Evolutionary conservation across 495 filamentous ascomycete genomes (phyloP), one percentile per base, ranked within the genome.

Genomic region (Xylaria curta): DNA sequence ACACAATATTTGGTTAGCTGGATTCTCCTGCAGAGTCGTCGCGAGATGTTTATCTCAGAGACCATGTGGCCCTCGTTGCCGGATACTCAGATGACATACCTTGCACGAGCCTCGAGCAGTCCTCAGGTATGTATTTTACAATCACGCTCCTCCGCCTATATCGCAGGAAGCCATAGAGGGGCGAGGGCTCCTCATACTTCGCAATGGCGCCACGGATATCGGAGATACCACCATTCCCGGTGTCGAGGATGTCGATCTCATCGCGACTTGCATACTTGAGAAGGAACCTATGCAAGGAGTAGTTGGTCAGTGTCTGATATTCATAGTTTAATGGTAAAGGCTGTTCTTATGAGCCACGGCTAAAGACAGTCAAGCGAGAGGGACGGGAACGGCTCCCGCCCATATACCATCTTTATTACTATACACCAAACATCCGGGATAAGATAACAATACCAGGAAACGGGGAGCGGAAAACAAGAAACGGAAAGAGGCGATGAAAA

Each of bases 61-160:
- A 54, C 72, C 46, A 19, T 56, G 68, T n/a, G 38, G 63, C 68
- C 66, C 69, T 71, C 46, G 24, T 68, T 17, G 12, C n/a, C 13
- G 47, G 19, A 40, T 38, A 33, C 21, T 49, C 40, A 47, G 33
- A 51, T 69, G 63, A 74, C 87, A 74, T 81, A 97, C 96, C 96
- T 92, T 96, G 92, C 31, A 99, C 81, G 64, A 99, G 85, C 70
- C 96, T 88, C 65, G 95, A 98, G 62, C 94, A 91, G 44, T 91
- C 93, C 73, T 97, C 93, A 3, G 97, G 97, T 65, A 97, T 84
- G 77, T 94, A 97, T 79, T 95, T 97, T 76, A 99, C 87, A 56
- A 99, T 83, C 66, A 98, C 92, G 82, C 94, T 98, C 75, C 94
- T 89, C 74, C 95, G 90, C 31, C 96, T 88, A 77, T 98, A 98